Conservation (phyloP, 73 alveolate genomes). For the Blepharisma stoltei region DNA sequence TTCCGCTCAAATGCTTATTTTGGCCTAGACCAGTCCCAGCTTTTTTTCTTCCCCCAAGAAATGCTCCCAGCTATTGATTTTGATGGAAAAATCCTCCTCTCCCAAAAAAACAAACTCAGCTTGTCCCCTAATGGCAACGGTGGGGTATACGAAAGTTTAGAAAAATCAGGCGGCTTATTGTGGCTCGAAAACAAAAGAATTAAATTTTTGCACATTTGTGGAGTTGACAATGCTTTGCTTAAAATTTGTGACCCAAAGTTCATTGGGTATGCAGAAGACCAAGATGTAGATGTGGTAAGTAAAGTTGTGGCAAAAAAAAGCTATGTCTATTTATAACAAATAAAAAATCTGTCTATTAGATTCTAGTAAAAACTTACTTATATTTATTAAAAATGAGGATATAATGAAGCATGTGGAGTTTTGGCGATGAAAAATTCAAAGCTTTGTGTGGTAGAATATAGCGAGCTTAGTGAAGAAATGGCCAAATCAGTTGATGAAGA, state of each 20-base stretch:
- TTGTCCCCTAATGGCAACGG: slow-evolving; percentile 79
- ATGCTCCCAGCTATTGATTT: slow-evolving; percentile 61
- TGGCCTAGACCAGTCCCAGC: slow-evolving; percentile 50
- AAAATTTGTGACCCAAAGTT: slow-evolving; percentile 72
- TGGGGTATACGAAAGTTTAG: slow-evolving; percentile 66
- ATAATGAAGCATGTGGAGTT: slow-evolving; percentile 65
- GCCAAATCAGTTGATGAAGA: slow-evolving; percentile 30
- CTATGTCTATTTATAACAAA: too few relatives aligned
- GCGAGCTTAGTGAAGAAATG: slow-evolving; percentile 57
- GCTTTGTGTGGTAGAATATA: slow-evolving; percentile 62
- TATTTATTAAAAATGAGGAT: too few relatives aligned
- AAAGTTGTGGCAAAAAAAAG: slow-evolving; percentile 48
- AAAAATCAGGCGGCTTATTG: slow-evolving; percentile 34
- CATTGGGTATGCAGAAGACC: slow-evolving; percentile 52
- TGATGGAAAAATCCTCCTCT: slow-evolving; percentile 68
- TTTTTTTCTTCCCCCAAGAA: slow-evolving; percentile 61
- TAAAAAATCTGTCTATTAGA: too few relatives aligned
- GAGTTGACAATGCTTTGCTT: slow-evolving; percentile 70
- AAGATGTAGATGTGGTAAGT: slow-evolving; percentile 51
- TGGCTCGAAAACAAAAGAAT: slow-evolving; percentile 46
- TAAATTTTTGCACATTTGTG: slow-evolving; percentile 64
- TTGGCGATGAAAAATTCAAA: slow-evolving; percentile 52
- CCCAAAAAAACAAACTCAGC: slow-evolving; percentile 39
- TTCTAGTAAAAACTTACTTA: too few relatives aligned
- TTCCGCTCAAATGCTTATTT: slow-evolving; percentile 60